These are phyloP conservation scores for Leccinum uliginosum DNA, from an alignment of 768 basidiomycete genomes.

Conservation along the genomic window DNA sequence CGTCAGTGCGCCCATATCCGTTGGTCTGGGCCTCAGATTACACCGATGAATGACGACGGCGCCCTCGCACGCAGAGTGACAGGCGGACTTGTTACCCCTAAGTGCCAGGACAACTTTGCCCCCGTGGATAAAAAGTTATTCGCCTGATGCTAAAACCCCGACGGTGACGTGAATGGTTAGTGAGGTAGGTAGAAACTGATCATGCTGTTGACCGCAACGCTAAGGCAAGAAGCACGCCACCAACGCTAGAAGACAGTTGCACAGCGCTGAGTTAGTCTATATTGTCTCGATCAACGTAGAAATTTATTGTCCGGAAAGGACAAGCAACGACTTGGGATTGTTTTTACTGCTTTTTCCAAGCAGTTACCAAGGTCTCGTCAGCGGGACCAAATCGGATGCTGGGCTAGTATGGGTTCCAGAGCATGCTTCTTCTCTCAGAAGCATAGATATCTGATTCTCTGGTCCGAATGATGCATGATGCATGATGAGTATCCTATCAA, in stretches of 20 bases:
- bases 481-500: not conserved
- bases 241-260: too few species aligned
- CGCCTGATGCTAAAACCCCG: too few species aligned
- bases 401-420: not conserved
- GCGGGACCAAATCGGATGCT: not conserved
- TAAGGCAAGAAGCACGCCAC: slow-evolving; percentile 19
- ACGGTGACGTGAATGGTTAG: slow-evolving; percentile 24
- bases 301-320: not conserved
- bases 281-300: not conserved
- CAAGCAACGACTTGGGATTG: too few species aligned
- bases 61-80: slow-evolving; percentile 53
- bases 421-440: too few species aligned
- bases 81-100: slow-evolving; percentile 45
- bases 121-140: too few species aligned
- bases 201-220: slow-evolving; percentile 35
- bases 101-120: slow-evolving; percentile 31
- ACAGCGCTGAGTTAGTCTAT: not conserved
- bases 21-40: slow-evolving; percentile 67
- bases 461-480: too few species aligned
- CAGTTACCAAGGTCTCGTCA: too few species aligned
- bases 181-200: slow-evolving; percentile 55
- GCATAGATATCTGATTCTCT: too few species aligned
- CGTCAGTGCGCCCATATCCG: not conserved
- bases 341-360: not conserved
- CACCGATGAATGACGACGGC: slow-evolving; percentile 45